phyloP scores from a whole-genome alignment of 1,284 basidiomycete species.

The Irpex sp. region DNA sequence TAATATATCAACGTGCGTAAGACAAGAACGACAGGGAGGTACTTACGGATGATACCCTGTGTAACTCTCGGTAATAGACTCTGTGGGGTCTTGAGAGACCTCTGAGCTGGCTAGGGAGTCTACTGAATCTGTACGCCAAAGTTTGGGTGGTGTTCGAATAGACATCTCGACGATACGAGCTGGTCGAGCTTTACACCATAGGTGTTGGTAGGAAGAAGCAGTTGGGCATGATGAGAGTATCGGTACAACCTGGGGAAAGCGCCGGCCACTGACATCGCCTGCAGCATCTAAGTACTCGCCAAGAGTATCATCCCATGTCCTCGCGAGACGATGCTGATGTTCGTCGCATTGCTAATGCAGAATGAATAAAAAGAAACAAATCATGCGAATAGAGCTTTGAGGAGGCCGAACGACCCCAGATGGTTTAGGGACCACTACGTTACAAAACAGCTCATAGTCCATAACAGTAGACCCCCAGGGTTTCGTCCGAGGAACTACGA shows the following conservation, averaged over 20 bases:
- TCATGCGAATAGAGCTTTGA: too few relatives aligned
- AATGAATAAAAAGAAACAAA: too few relatives aligned
- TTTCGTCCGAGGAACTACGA: background rate
- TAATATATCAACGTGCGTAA: background rate
- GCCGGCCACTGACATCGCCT: background rate
- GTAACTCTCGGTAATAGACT: background rate
- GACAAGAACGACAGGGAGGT: background rate
- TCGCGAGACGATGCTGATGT: too few relatives aligned
- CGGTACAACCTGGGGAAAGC: background rate
- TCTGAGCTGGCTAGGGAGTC: background rate
- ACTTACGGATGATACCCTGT: conserved; percentile 9
- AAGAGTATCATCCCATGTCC: too few relatives aligned
- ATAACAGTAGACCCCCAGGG: background rate
- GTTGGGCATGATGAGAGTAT: background rate
- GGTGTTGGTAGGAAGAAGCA: too few relatives aligned
- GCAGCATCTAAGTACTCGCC: too few relatives aligned
- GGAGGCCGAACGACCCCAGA: background rate
- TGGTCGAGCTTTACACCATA: too few relatives aligned
- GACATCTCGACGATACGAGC: background rate
- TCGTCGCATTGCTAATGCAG: too few relatives aligned
- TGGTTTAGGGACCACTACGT: background rate
- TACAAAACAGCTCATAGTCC: background rate
- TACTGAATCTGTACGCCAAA: background rate
- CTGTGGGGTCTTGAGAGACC: background rate
- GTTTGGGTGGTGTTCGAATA: background rate